Conservation (phyloP, 768 basidiomycete species). For the Tylopilus cervinicoccineus region DNA sequence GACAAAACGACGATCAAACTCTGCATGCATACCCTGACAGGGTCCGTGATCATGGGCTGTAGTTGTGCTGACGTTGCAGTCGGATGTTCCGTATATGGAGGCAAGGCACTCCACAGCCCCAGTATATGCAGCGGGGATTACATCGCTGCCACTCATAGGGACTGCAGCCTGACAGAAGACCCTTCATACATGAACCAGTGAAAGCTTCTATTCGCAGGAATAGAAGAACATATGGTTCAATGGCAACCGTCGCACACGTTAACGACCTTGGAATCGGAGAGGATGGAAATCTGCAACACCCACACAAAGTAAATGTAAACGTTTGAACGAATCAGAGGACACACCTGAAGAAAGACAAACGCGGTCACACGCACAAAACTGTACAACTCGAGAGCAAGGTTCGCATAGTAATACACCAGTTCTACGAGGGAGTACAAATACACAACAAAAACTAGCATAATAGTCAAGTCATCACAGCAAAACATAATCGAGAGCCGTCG, state of each 20-base stretch:
- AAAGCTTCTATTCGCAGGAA: neutral
- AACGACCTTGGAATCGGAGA: no score
- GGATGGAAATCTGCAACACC: no score
- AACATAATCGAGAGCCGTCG: no score
- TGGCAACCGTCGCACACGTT: constrained; percentile 1
- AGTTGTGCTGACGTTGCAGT: constrained; percentile 65
- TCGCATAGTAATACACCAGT: no score
- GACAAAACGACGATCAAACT: neutral
- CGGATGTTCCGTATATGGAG: constrained; percentile 55
- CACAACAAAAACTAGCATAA: no score
- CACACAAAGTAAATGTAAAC: no score
- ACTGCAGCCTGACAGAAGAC: neutral
- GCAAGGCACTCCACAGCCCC: constrained; percentile 60
- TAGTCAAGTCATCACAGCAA: no score
- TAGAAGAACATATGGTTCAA: neutral
- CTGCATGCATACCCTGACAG: constrained; percentile 45
- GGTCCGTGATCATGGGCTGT: constrained; percentile 68
- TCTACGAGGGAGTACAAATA: no score
- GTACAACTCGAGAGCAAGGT: no score
- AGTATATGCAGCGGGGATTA: constrained; percentile 40
- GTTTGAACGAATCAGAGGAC: no score
- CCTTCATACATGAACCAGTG: constrained; percentile 2
- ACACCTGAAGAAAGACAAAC: no score
- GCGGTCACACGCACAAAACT: no score
- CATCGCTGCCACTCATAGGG: neutral